Evolutionary conservation across 805 yeast genomes (phyloP).

Genomic region (Candida sanyiensis): DNA sequence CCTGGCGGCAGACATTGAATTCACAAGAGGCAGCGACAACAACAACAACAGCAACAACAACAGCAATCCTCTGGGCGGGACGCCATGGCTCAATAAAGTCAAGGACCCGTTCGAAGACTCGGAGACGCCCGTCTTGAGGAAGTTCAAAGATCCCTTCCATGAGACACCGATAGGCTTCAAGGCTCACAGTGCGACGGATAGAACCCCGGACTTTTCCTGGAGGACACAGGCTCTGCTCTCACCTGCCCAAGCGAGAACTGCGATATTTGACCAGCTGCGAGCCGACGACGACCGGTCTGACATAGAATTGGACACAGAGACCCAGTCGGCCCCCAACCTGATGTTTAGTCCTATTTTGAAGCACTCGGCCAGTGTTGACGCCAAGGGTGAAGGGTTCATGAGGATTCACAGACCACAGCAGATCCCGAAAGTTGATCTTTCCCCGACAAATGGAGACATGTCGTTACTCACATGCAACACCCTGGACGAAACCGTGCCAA

Average conservation of each 20-base stretch:
- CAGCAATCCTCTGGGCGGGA: conserved; percentile 10
- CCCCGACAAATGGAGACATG: too few relatives aligned
- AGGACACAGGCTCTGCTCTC: background rate
- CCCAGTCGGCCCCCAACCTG: conserved; percentile 18
- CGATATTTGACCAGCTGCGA: conserved; percentile 19
- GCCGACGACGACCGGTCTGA: conserved; percentile 18
- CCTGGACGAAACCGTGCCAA: too few relatives aligned
- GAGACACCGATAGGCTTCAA: conserved; percentile 19
- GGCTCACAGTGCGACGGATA: conserved; percentile 16
- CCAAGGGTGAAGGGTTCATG: background rate
- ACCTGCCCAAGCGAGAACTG: too few relatives aligned
- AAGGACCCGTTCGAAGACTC: conserved; percentile 28
- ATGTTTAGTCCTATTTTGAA: conserved; percentile 9
- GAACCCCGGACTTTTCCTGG: background rate
- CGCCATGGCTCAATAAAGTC: conserved; percentile 22
- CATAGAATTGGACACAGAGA: conserved; percentile 18
- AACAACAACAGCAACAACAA: too few relatives aligned
- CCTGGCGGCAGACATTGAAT: too few relatives aligned
- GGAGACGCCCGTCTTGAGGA: conserved; percentile 26
- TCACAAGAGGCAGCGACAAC: too few relatives aligned
- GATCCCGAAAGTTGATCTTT: background rate
- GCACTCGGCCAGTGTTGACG: conserved; percentile 5
- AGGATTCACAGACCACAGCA: conserved; percentile 1
- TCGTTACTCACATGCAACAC: too few relatives aligned
- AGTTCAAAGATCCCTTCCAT: conserved; percentile 35